Percentiles rank a stretch among this genome's conserved stretches.
Conservation (phyloP, 73 alveolate species). For the Paramecium pentaurelia region DNA sequence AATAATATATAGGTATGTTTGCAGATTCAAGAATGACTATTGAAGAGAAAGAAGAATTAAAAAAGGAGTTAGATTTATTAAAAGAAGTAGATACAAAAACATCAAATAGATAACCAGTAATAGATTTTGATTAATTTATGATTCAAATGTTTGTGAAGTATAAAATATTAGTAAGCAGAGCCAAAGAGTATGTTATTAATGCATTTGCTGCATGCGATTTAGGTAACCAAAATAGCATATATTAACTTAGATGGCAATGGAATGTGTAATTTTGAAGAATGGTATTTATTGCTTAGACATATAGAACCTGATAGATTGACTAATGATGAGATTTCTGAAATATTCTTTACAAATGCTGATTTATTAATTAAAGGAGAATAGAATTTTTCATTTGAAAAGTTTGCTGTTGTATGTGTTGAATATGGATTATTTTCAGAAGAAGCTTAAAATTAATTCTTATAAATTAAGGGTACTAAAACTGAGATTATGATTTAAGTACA, state of each 20-base stretch:
- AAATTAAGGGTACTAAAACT: constrained; percentile 5
- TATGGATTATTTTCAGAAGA: constrained; percentile 59
- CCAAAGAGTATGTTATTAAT: constrained; percentile 55
- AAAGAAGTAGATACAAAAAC: constrained; percentile 50
- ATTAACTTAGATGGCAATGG: constrained; percentile 53
- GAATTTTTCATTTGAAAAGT: constrained; percentile 52
- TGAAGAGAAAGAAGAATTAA: constrained; percentile 53
- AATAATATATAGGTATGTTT: constrained; percentile 20
- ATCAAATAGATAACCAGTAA: background rate
- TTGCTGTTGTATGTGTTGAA: constrained; percentile 61
- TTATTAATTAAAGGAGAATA: constrained; percentile 34
- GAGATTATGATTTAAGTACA: constrained; percentile 4
- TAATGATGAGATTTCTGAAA: constrained; percentile 44
- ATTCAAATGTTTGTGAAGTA: constrained; percentile 56
- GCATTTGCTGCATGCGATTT: constrained; percentile 65
- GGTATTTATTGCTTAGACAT: constrained; percentile 49
- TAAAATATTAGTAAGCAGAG: constrained; percentile 52
- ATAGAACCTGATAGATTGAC: constrained; percentile 54
- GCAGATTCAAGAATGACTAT: constrained; percentile 62
- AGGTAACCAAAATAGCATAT: background rate
- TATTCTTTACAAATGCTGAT: constrained; percentile 55
- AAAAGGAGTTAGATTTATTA: constrained; percentile 53
- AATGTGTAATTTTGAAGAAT: constrained; percentile 61
- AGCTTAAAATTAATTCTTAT: constrained; percentile 33
- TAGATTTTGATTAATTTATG: constrained; percentile 56